Percentiles rank a stretch among this genome's conserved stretches.
Evolutionary conservation across 345 rosid species (phyloP).

Genomic region (Eucalyptus cladocalyx): DNA sequence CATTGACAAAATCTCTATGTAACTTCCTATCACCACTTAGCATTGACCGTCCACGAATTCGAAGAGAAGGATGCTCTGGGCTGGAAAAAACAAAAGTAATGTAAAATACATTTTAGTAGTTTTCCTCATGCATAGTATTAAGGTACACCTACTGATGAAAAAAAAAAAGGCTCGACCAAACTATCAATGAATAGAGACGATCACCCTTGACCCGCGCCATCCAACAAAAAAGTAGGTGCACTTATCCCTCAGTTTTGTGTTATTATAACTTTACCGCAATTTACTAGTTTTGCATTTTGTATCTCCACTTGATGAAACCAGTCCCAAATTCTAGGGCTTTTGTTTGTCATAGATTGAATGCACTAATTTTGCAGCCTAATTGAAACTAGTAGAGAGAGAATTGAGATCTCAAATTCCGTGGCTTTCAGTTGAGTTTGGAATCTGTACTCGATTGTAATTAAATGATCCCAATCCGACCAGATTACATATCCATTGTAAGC

Average conservation of each 20-base stretch:
- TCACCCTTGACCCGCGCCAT: not conserved
- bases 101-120: not conserved
- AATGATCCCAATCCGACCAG: not conserved
- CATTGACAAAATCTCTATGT: conserved; percentile 47
- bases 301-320: not conserved
- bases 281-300: not conserved
- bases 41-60: conserved; percentile 65
- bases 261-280: not conserved
- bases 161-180: not conserved
- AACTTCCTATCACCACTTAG: conserved; percentile 68
- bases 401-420: not conserved
- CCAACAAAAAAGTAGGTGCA: not conserved
- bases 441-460: not conserved
- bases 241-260: not conserved
- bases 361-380: not conserved
- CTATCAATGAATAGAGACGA: not conserved
- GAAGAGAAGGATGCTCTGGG: conserved; percentile 87
- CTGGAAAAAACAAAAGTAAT: conserved; percentile 18
- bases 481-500: not conserved
- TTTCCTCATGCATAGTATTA: not conserved
- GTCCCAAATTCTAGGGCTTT: not conserved
- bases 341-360: not conserved
- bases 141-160: not conserved
- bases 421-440: not conserved
- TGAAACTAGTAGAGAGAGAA: not conserved